Conservation (phyloP, 805 yeast genomes). For the Sungouiella thailandica region DNA sequence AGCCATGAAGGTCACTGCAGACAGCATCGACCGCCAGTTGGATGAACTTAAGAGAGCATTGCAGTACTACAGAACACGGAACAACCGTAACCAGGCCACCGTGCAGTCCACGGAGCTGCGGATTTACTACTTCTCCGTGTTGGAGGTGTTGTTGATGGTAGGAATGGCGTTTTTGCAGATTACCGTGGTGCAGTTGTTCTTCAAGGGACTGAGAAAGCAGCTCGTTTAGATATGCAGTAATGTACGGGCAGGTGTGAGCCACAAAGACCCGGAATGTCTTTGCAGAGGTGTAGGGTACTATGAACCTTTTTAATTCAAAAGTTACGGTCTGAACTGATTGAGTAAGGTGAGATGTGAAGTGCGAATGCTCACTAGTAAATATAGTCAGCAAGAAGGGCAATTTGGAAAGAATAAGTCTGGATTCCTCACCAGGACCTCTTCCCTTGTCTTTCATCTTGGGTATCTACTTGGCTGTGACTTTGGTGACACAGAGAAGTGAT, state of each 20-base stretch:
- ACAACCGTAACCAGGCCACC: constrained; percentile 85
- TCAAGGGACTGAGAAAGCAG: constrained; percentile 67
- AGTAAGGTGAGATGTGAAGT: too few species aligned
- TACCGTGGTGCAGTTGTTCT: constrained; percentile 61
- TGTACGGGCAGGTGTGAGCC: constrained; percentile 3
- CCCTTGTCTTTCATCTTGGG: too few species aligned
- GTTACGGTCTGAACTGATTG: too few species aligned
- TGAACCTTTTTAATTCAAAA: too few species aligned
- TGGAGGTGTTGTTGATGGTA: constrained; percentile 68
- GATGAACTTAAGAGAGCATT: constrained; percentile 53
- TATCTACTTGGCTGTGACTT: too few species aligned
- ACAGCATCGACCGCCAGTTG: constrained; percentile 55
- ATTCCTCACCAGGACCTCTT: too few species aligned
- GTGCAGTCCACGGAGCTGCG: constrained; percentile 76
- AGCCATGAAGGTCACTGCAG: constrained; percentile 50
- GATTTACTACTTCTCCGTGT: constrained; percentile 68
- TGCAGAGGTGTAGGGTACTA: too few species aligned
- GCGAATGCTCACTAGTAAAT: too few species aligned
- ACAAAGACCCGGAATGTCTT: too few species aligned
- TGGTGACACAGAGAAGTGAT: too few species aligned
- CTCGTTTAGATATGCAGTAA: constrained; percentile 35
- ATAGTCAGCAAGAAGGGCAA: too few species aligned
- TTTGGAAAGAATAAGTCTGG: too few species aligned
- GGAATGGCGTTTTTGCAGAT: constrained; percentile 71
- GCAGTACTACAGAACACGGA: constrained; percentile 85